Evolutionary conservation across 108 stramenopile species (phyloP), one percentile per base, ranked within the genome.

Genomic region (Bacterosira constricta): DNA sequence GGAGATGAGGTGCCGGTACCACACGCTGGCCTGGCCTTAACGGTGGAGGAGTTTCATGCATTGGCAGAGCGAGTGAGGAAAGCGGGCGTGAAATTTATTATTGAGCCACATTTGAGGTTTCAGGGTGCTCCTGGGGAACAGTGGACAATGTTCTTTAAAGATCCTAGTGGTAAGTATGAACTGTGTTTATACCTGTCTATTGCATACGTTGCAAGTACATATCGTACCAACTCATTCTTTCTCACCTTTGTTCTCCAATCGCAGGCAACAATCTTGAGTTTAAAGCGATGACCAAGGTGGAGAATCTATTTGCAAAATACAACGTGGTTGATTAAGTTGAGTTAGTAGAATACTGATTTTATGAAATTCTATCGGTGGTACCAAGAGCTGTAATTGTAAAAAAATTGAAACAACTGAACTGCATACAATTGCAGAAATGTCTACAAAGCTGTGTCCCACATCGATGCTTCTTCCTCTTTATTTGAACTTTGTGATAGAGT

Each of bases 1-100:
- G 97, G 97, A 32, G 97, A 99, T 69, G 97, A 98, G 53, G 98
- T 99, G 0, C 99, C 99, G 8, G 99, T 99, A 10, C 97, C 97
- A 4, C 99, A 99, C 83, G 83, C 91, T 34, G 98, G 98, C 9
- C 66, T 97, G 29, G 97, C 95, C 1, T 69, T 99, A 61, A 95
- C 96, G 9, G 96, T 88, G 1, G 86, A 84, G 1, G 72, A 95
- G 50, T 99, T 98, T 67, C 88, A 98, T 71, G 81, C 39, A 2
- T 61, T 99, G 60, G 96, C 94, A 2, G 69, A 90, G 17, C 85
- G 97, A 2, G 58, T 99, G 29, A 81, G 68, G 21, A 58, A 77
- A 4, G 77, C 85, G 0, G 88, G 81, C 6, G 64, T 97, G 15
- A 38, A 88, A 7, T 99, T 98, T 63, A 90, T 99, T 53, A 94